Conservation (phyloP, 192 early-diverging fungal genomes). For the Backusella tarrabulga region DNA sequence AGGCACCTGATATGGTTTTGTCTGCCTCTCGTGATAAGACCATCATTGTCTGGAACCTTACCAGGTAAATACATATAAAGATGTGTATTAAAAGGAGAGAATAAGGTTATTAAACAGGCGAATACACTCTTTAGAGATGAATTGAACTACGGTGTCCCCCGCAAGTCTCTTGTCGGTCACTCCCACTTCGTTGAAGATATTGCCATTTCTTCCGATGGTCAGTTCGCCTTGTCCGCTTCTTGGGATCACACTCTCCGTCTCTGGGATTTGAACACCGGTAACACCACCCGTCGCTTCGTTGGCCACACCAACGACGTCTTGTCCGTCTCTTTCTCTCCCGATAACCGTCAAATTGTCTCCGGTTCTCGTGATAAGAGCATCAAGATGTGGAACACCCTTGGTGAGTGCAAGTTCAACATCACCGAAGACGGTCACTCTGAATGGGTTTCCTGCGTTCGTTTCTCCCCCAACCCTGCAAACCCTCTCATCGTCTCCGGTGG, state of each 20-base stretch:
- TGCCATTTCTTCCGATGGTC: constrained; percentile 97
- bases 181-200: constrained; percentile 99
- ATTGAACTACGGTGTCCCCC: constrained; percentile 87
- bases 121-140: constrained; percentile 64
- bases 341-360: constrained; percentile 99
- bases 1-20: constrained; percentile 95
- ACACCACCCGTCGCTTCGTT: constrained; percentile 95
- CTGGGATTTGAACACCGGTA: constrained; percentile 96
- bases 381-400: constrained; percentile 99
- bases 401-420: constrained; percentile 99
- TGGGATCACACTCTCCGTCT: constrained; percentile 99
- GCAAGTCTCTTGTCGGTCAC: constrained; percentile 92
- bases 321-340: constrained; percentile 99
- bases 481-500: constrained; percentile 97
- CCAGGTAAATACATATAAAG: constrained; percentile 27
- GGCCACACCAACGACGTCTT: constrained; percentile 98
- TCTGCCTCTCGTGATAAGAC: constrained; percentile 99
- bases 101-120: neutral
- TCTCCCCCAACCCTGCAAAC: constrained; percentile 98
- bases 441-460: constrained; percentile 99
- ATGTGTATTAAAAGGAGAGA: neutral
- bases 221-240: constrained; percentile 97
- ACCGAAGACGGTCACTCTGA: constrained; percentile 95
- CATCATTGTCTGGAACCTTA: constrained; percentile 97
- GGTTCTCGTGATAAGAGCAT: constrained; percentile 98